Conservation (phyloP, 1,284 basidiomycete genomes). For the Puccinia coronata region DNA sequence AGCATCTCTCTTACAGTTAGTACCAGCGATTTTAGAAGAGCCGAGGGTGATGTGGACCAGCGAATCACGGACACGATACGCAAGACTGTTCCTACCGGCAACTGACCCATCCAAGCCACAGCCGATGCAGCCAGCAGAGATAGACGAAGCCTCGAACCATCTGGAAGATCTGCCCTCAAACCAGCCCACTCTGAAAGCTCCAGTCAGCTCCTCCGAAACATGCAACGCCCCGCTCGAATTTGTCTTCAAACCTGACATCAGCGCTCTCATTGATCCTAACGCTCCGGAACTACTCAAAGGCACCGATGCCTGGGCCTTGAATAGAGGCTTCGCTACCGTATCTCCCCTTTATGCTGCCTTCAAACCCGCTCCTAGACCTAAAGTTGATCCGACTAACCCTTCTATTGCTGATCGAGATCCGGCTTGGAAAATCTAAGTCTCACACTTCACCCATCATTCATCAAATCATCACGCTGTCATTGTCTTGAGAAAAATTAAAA, state of each 20-base stretch:
- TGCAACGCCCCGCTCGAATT: slow-evolving; percentile 9
- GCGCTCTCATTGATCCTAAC: slow-evolving; percentile 38
- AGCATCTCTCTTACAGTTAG: slow-evolving; percentile 16
- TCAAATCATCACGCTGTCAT: background rate
- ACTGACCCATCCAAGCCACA: background rate
- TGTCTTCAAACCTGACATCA: slow-evolving; percentile 46
- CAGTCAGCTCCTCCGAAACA: background rate
- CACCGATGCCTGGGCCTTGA: slow-evolving; percentile 39
- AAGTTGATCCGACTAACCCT: background rate
- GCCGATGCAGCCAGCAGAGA: slow-evolving; percentile 22
- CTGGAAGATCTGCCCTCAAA: background rate
- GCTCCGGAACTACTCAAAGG: slow-evolving; percentile 12
- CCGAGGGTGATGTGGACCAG: slow-evolving; percentile 44
- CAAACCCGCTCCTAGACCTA: slow-evolving; percentile 27
- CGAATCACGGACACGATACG: slow-evolving; percentile 31
- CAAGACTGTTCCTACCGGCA: slow-evolving; percentile 18
- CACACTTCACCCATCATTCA: background rate
- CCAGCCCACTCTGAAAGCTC: background rate
- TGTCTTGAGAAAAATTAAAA: background rate
- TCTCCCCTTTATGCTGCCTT: slow-evolving; percentile 40
- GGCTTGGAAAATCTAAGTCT: slow-evolving; percentile 2
- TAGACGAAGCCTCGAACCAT: slow-evolving; percentile 27
- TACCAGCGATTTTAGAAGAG: slow-evolving; percentile 32
- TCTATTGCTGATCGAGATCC: background rate
- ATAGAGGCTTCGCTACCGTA: slow-evolving; percentile 43